phyloP scores from a whole-genome alignment of 2,329 filamentous ascomycete genomes.

The Cladophialophora immunda region DNA sequence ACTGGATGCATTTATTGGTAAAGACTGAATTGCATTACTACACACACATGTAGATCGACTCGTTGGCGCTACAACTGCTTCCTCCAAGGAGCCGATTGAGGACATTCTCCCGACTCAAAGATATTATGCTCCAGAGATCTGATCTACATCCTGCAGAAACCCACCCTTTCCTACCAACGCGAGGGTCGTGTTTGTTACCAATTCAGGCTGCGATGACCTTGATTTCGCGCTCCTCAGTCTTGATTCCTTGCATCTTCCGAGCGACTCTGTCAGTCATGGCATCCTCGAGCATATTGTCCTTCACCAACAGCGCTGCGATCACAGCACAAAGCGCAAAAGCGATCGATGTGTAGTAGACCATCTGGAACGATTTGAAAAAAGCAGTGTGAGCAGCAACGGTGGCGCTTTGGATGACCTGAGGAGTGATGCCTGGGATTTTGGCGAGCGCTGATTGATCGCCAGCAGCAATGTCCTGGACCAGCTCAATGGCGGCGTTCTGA shows the following conservation, averaged over 20 bases:
- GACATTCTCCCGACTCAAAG: slow-evolving; percentile 1
- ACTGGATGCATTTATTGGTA: slow-evolving; percentile 12
- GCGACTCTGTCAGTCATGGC: slow-evolving; percentile 11
- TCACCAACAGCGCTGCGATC: slow-evolving; percentile 4
- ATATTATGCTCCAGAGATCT: slow-evolving; percentile 4
- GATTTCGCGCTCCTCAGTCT: slow-evolving; percentile 14
- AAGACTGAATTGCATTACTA: slow-evolving; percentile 10
- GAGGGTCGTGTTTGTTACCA: slow-evolving; percentile 18
- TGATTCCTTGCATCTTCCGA: slow-evolving; percentile 13
- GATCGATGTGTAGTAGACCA: slow-evolving; percentile 17
- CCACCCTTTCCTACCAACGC: background rate
- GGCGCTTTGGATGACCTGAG: slow-evolving; percentile 6
- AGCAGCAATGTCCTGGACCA: slow-evolving; percentile 9
- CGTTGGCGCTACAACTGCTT: background rate
- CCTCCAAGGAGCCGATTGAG: background rate
- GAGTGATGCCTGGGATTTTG: slow-evolving; percentile 15
- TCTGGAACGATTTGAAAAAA: slow-evolving; percentile 13
- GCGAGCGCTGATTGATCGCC: slow-evolving; percentile 11
- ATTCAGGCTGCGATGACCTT: slow-evolving; percentile 15
- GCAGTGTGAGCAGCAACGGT: slow-evolving; percentile 12
- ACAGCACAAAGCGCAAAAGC: slow-evolving; percentile 11
- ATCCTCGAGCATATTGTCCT: slow-evolving; percentile 5
- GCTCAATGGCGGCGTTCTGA: slow-evolving; percentile 3
- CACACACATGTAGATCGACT: slow-evolving; percentile 6
- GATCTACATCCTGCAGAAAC: background rate